phyloP scores from a whole-genome alignment of 2,329 filamentous ascomycete genomes.

The Fusarium sp. region DNA sequence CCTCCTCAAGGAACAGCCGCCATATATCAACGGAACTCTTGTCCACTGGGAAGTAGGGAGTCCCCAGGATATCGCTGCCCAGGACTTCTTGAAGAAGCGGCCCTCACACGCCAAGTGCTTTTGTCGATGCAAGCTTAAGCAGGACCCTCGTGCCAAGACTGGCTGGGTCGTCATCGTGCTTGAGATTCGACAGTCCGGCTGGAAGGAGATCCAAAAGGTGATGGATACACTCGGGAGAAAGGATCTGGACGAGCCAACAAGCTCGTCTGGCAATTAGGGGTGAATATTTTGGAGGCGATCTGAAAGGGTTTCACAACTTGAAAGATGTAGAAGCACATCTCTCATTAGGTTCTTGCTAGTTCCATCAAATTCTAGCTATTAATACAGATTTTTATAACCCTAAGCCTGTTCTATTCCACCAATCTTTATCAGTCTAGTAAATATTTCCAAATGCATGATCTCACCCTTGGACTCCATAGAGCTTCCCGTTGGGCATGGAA shows the following conservation, averaged over 20 bases:
- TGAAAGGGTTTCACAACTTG: background rate
- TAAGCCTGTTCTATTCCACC: background rate
- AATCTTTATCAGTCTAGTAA: background rate
- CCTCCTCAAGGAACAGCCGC: constrained; percentile 69
- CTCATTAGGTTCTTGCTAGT: background rate
- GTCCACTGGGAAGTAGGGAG: constrained; percentile 45
- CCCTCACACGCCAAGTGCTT: constrained; percentile 46
- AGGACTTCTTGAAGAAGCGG: constrained; percentile 37
- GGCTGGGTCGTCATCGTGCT: constrained; percentile 45
- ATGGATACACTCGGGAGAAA: constrained; percentile 44
- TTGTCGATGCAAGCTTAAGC: constrained; percentile 47
- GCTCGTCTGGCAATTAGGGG: background rate
- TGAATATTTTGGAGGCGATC: background rate
- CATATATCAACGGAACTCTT: constrained; percentile 56
- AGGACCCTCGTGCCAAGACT: constrained; percentile 32
- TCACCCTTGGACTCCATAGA: background rate
- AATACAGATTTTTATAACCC: background rate
- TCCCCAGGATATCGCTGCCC: constrained; percentile 41
- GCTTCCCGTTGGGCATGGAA: constrained; percentile 15
- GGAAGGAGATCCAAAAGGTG: constrained; percentile 46
- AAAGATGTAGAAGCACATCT: background rate
- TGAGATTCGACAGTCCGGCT: constrained; percentile 43
- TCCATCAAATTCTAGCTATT: background rate
- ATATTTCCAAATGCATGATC: background rate
- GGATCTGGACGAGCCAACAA: constrained; percentile 43